Conservation (phyloP, 169 alveolate species). For the Miamiensis avidus region DNA sequence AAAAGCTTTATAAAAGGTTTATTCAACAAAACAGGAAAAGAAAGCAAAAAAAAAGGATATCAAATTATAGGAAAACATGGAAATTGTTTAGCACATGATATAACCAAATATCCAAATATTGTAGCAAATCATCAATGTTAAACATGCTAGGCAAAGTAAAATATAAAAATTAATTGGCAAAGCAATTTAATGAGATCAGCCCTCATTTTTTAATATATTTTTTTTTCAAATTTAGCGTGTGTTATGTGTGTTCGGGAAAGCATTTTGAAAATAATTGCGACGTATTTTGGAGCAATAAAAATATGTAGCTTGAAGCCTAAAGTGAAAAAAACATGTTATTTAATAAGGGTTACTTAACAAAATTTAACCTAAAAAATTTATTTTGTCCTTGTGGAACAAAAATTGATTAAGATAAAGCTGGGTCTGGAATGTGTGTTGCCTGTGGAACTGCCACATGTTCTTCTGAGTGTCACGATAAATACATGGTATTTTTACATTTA, state of each 20-base stretch:
- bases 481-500: background rate
- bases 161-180: too few species aligned
- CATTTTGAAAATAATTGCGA: background rate
- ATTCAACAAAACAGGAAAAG: background rate
- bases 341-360: background rate
- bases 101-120: background rate
- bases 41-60: background rate
- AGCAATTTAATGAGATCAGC: background rate
- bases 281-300: background rate
- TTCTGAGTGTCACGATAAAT: background rate
- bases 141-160: background rate
- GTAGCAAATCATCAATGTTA: background rate
- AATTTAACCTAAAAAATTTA: background rate
- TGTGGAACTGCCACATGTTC: background rate
- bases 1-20: too few species aligned
- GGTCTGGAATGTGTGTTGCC: background rate
- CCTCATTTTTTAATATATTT: too few species aligned
- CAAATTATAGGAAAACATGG: background rate
- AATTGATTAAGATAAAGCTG: background rate
- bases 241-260: background rate
- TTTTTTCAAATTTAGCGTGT: background rate
- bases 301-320: background rate
- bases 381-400: background rate
- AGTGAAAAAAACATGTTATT: too few species aligned
- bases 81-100: background rate